Conservation (phyloP, 805 yeast species). For the Yarrowia sp. region DNA sequence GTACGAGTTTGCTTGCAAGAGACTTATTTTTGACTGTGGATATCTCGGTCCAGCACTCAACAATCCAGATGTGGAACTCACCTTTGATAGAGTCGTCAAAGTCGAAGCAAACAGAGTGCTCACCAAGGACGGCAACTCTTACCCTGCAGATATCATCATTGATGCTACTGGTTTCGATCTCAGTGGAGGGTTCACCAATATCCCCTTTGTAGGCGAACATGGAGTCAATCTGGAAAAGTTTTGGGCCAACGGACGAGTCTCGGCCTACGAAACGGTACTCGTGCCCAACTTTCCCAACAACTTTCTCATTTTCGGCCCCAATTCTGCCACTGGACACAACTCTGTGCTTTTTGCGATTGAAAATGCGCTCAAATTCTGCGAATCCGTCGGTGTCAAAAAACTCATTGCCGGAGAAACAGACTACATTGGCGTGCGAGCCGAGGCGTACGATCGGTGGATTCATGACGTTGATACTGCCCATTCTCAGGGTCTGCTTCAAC, state of each 20-base stretch:
- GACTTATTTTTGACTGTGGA: slow-evolving; percentile 28
- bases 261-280: slow-evolving; percentile 29
- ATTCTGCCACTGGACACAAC: slow-evolving; percentile 30
- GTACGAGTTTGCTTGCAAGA: slow-evolving; percentile 28
- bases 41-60: slow-evolving; percentile 26
- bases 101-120: slow-evolving; percentile 26
- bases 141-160: slow-evolving; percentile 29
- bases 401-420: slow-evolving; percentile 24
- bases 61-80: slow-evolving; percentile 24
- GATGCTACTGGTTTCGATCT: slow-evolving; percentile 30
- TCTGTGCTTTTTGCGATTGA: slow-evolving; percentile 29
- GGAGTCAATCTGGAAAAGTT: slow-evolving; percentile 17
- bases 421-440: slow-evolving; percentile 26
- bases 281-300: slow-evolving; percentile 29
- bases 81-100: slow-evolving; percentile 25
- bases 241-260: slow-evolving; percentile 27
- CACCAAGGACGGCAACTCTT: slow-evolving; percentile 27
- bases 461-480: slow-evolving; percentile 19
- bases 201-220: slow-evolving; percentile 26
- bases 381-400: slow-evolving; percentile 26
- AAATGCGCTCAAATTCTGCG: slow-evolving; percentile 27
- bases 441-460: slow-evolving; percentile 29
- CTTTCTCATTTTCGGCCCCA: slow-evolving; percentile 29
- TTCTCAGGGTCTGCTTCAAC: slow-evolving; percentile 17
- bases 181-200: not conserved